Evolutionary conservation across 2,329 filamentous ascomycete genomes (phyloP).

Genomic region (Monosporascus sp.): DNA sequence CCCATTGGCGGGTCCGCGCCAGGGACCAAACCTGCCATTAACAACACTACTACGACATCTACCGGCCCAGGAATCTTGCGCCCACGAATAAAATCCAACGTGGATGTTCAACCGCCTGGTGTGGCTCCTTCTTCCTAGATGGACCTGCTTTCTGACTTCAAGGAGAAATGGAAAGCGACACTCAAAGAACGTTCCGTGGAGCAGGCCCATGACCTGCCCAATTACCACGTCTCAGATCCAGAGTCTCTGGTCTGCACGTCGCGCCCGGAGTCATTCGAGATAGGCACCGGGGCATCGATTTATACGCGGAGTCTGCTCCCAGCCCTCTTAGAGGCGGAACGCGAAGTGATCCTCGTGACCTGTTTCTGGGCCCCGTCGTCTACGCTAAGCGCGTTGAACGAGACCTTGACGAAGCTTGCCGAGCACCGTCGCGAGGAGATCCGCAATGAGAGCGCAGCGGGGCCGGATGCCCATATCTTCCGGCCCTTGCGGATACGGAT

Average conservation of each 20-base stretch:
- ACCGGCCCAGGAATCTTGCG: too few relatives aligned
- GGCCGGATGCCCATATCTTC: conserved; percentile 5
- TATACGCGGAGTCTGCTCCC: conserved; percentile 52
- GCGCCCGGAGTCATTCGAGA: conserved; percentile 39
- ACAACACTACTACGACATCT: too few relatives aligned
- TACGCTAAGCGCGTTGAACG: conserved; percentile 51
- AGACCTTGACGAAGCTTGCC: conserved; percentile 56
- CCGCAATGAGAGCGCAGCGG: conserved; percentile 19
- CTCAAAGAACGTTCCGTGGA: conserved; percentile 5
- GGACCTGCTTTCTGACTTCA: conserved; percentile 13
- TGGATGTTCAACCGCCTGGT: neutral
- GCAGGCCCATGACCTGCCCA: conserved; percentile 37
- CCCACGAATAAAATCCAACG: too few relatives aligned
- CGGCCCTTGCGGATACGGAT: conserved; percentile 56
- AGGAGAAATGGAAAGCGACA: conserved; percentile 17
- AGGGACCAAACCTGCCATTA: too few relatives aligned
- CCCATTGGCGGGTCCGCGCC: too few relatives aligned
- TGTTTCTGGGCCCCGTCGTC: conserved; percentile 74
- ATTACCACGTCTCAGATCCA: conserved; percentile 38
- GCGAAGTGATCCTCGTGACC: conserved; percentile 70
- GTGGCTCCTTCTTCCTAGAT: conserved; percentile 3
- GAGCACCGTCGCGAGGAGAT: conserved; percentile 32
- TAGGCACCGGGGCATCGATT: conserved; percentile 55
- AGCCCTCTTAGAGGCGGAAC: conserved; percentile 52
- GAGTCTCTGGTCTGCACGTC: conserved; percentile 44